Conservation (phyloP, 768 basidiomycete genomes). For the Pleurotus platypus region DNA sequence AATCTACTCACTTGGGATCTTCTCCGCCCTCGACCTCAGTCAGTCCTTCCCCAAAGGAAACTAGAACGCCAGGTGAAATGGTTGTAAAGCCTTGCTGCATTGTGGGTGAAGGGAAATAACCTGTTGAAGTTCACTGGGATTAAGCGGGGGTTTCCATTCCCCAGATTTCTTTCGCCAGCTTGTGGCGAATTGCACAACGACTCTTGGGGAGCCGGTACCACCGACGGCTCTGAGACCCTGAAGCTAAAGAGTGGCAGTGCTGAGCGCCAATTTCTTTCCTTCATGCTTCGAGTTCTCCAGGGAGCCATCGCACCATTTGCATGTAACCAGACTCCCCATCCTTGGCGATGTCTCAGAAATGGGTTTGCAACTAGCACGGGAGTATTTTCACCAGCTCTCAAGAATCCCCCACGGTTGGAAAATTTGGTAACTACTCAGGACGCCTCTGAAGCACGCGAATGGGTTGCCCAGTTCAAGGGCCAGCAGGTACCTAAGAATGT, state of each 20-base stretch:
- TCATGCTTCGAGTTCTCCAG: too few species aligned
- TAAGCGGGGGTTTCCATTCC: too few species aligned
- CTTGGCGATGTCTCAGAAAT: too few species aligned
- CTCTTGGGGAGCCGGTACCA: background rate
- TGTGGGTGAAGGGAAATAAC: background rate
- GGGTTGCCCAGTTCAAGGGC: conserved; percentile 49
- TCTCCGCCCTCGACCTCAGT: background rate
- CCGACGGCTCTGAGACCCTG: background rate
- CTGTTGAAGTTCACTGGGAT: too few species aligned
- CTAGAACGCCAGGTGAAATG: background rate
- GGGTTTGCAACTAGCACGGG: too few species aligned
- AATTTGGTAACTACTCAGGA: conserved; percentile 36
- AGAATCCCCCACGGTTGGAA: conserved; percentile 38
- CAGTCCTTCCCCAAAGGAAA: background rate
- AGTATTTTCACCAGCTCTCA: conserved; percentile 16
- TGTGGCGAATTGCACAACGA: too few species aligned
- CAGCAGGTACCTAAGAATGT: conserved; percentile 42
- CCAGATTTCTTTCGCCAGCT: too few species aligned
- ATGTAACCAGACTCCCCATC: too few species aligned
- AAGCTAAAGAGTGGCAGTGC: background rate
- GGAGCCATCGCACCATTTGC: too few species aligned
- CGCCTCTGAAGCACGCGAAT: conserved; percentile 43
- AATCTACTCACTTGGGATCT: background rate
- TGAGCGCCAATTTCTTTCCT: background rate
- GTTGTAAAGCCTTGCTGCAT: background rate